A percentile compares a stretch with the other conserved stretches of the same genome.
phyloP scores from a whole-genome alignment of 768 basidiomycete species.

The Piloderma croceum region DNA sequence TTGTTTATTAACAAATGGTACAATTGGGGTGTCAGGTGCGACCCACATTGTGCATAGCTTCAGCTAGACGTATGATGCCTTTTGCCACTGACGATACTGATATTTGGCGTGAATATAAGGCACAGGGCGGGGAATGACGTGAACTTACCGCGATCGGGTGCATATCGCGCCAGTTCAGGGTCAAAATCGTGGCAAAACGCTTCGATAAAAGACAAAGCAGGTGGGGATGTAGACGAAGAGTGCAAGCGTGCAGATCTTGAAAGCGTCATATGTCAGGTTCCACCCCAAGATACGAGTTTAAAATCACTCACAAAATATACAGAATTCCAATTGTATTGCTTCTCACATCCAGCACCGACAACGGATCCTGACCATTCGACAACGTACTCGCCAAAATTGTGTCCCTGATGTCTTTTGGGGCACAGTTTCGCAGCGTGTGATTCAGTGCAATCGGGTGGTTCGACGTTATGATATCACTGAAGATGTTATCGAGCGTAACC shows the following conservation, averaged over 20 bases:
- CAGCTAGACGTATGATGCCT: slow-evolving; percentile 51
- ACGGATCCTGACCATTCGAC: slow-evolving; percentile 61
- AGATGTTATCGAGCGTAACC: slow-evolving; percentile 33
- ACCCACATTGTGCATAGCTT: too few relatives aligned
- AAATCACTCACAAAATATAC: slow-evolving; percentile 60
- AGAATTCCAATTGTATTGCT: slow-evolving; percentile 60
- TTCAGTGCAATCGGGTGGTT: slow-evolving; percentile 34
- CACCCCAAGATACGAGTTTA: not conserved
- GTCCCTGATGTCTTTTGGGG: slow-evolving; percentile 56
- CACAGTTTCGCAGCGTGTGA: slow-evolving; percentile 38
- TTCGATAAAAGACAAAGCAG: slow-evolving; percentile 35
- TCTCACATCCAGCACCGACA: slow-evolving; percentile 49
- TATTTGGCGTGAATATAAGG: slow-evolving; percentile 5
- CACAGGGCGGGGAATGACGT: not conserved
- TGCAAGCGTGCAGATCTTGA: slow-evolving; percentile 54
- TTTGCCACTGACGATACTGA: slow-evolving; percentile 63
- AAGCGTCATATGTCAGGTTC: not conserved
- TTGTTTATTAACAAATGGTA: too few relatives aligned
- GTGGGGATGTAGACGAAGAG: slow-evolving; percentile 18
- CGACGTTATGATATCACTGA: slow-evolving; percentile 42
- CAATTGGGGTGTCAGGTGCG: too few relatives aligned
- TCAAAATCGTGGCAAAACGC: slow-evolving; percentile 61
- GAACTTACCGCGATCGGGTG: slow-evolving; percentile 59
- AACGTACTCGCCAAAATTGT: slow-evolving; percentile 48
- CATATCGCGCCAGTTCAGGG: slow-evolving; percentile 57